These are phyloP conservation scores for Wolfiporia cocos DNA, from an alignment of 1,284 basidiomycete genomes.

Conservation along the genomic window DNA sequence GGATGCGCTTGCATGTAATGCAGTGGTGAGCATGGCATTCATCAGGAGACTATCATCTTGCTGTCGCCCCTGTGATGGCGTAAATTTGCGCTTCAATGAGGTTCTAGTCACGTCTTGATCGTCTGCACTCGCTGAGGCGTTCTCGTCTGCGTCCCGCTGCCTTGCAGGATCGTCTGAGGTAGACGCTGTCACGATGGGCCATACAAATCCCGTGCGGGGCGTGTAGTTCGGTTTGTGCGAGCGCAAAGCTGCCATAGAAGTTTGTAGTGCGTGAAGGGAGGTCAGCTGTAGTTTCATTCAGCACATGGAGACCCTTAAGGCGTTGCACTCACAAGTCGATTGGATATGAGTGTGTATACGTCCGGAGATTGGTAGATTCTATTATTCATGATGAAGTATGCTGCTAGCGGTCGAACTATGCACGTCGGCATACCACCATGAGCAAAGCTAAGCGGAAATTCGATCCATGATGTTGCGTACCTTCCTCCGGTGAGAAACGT, in stretches of 20 bases:
- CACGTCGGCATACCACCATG: no score
- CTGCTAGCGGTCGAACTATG: constrained; percentile 69
- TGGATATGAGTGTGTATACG: constrained; percentile 75
- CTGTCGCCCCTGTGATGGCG: constrained; percentile 38
- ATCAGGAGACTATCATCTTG: constrained; percentile 63
- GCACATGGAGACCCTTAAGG: background rate
- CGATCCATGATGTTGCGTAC: constrained; percentile 38
- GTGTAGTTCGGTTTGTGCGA: constrained; percentile 70
- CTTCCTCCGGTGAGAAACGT: constrained; percentile 72
- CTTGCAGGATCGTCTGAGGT: constrained; percentile 36
- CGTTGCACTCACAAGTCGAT: constrained; percentile 57
- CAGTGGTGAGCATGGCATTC: constrained; percentile 73
- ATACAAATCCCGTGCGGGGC: constrained; percentile 73
- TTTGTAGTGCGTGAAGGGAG: constrained; percentile 65
- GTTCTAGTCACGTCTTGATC: constrained; percentile 13
- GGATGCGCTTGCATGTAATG: constrained; percentile 53
- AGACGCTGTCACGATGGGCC: constrained; percentile 64
- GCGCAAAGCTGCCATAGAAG: constrained; percentile 64
- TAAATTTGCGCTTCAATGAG: constrained; percentile 3
- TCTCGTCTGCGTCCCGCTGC: constrained; percentile 32
- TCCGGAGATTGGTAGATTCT: constrained; percentile 84
- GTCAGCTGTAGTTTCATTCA: constrained; percentile 45
- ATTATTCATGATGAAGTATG: constrained; percentile 82
- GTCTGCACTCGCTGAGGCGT: constrained; percentile 22
- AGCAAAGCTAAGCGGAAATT: no score